Base-by-base conservation (phyloP, 2,329 filamentous ascomycete species). In the Thielaviopsis punctulata region DNA sequence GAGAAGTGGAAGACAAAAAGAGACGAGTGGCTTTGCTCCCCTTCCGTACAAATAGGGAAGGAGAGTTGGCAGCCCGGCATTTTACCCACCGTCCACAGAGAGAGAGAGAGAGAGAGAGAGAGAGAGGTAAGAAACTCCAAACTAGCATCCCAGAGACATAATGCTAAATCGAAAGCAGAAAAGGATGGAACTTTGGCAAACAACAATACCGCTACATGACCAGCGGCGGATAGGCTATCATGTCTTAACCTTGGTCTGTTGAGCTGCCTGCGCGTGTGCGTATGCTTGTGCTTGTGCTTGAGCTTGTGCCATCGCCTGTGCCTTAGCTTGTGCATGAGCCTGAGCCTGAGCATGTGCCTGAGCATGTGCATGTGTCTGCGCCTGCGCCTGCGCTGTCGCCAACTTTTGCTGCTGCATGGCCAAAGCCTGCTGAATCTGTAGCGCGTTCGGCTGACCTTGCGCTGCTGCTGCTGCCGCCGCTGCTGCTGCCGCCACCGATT, bases 401-500 rank as follows among this genome's bases (percentile, higher is more conserved):
- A 48, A 56, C 56, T 44, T 45, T 47, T 54, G 54, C 52, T 56
- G 60, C 45, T 48, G 55, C 49, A 52, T 49, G 15, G 57, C 55
- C 21, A 43, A 46, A 24, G 49, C 57, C 30, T 52, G 59, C 44
- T 55, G 60, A 19, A 59, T 51, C 22, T 52, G 45, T 18, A 33
- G 24, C 15, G 45, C 44, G 10, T 19, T 45, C 7, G 45, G 49
- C 25, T 45, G 53, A 2, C 39, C 27, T 44, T 30, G 52, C 4
- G 25, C 45, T 60, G 58, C 47, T 60, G 61, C 33, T 59, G 61
- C 53, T 9, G 56, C 54, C n/a, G 49, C 57, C 36, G 56, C 48
- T 7, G 52, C 45, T 27, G 45, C 44, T 24, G 58, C 53, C n/a
- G 55, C 52, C 54, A 57, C 58, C 43, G 58, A 54, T 36, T 57